Base-by-base conservation (phyloP, 257 asterid genomes). In the Solanum bulbocastanum region DNA sequence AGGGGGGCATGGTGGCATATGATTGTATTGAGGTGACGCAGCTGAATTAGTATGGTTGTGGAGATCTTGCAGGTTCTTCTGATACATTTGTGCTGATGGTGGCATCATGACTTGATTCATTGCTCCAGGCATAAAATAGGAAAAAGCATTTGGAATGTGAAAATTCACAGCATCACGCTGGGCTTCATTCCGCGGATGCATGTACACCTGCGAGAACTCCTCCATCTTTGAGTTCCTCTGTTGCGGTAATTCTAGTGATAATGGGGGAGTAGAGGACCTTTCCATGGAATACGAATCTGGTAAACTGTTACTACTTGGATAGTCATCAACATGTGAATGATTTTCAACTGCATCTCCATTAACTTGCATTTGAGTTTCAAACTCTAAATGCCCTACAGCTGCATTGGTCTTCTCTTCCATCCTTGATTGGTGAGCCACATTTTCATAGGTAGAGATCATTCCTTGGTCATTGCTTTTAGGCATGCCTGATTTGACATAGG, bases 401-500 rank as follows among this genome's bases (percentile, higher is more conserved):
- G 71, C 58, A 62, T 87, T 33, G 37, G 78, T 73, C 88, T 92
- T 89, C 89, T 90, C 92, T 25, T 87, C 87, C 36, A 66, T 37
- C 49, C 85, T 90, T 88, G 87, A 66, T 10, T 86, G 91, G 88
- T 73, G 90, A 37, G 91, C 85, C 72, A 87, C 79, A 82, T 83
- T 91, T 85, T 90, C 95, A 37, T 39, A 85, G 83, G 88, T 33
- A 32, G 90, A 71, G 85, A 89, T 86, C 7, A 89, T 83, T 83
- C 71, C 93, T 10, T 88, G 95, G 88, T 33, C 79, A 90, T 88
- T 90, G 92, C 87, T 89, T 86, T 86, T 93, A 72, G 93, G 93
- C 18, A 90, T 83, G 93, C 85, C 90, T 86, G 98, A 92, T 91
- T 96, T 97, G 90, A 97, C 96, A 56, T 97, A 97, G 42, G 98